Base-by-base conservation (phyloP, 768 basidiomycete genomes). In the Cystoderma amianthinum region DNA sequence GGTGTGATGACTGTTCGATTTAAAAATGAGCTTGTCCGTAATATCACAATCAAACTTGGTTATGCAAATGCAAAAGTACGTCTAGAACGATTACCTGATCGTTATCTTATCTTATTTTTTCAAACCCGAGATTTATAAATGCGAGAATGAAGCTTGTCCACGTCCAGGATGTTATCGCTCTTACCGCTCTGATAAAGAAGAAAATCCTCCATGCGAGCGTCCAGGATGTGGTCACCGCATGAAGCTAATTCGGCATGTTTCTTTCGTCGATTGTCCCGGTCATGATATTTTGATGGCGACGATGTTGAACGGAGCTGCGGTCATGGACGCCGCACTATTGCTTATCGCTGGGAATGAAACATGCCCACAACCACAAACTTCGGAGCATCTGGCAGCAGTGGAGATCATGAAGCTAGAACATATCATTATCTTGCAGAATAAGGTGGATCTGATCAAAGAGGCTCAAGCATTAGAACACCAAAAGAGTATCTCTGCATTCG, bases 211-310 rank as follows among this genome's bases (percentile, higher is more conserved):
- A 13, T 99, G 96, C 63, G 93, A 96, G 63, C 77, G 91, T 15
- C 88, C 90, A 16, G 90, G 91, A 45, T 98, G 96, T 65, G 84
- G 82, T 28, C 80, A 82, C 42, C 76, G 79, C 13, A 93, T 97
- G 91, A 85, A 85, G 53, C 80, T 98, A 50, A 58, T 97, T 48
- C 84, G 94, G 50, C 96, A 99, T 55, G 94, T 98, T 56, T 98
- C 95, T 2, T 99, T 99, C 64, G 96, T 99, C 58, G 96, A 99
- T 63, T 92, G 86, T 53, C 91, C 89, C 1, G 90, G 94, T 47
- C 94, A 95, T 78, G 93, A 97, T 64, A 98, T 99, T 82, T 82
- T 99, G 63, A 99, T 99, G 96, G 96, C 96, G 38, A 99, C 95
- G 49, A 99, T 99, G 96, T 72, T 99, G 52, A 98, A 98, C 75